Conservation (phyloP, 805 yeast species). For the Candida tibetensis region DNA sequence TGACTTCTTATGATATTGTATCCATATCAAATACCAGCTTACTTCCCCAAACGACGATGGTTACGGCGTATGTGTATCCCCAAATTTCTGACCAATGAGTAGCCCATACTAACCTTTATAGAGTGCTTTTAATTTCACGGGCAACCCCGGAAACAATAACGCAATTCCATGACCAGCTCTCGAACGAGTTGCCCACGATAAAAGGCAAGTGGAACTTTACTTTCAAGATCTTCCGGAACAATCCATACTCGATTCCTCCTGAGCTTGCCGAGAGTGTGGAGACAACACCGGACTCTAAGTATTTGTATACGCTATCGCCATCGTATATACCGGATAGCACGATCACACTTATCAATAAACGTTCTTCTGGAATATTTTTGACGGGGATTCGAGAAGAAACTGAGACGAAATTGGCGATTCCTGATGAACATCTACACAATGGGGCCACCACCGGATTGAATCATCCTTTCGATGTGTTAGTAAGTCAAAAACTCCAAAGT, state of each 20-base stretch:
- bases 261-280: slow-evolving; percentile 24
- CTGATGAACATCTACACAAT: slow-evolving; percentile 38
- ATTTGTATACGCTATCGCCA: slow-evolving; percentile 49
- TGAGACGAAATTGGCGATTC: slow-evolving; percentile 25
- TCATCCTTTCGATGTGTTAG: slow-evolving; percentile 56
- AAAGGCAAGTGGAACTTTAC: slow-evolving; percentile 69
- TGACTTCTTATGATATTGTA: no score
- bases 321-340: slow-evolving; percentile 48
- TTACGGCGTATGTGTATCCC: slow-evolving; percentile 10
- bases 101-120: slow-evolving; percentile 22
- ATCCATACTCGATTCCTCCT: slow-evolving; percentile 49
- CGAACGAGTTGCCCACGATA: slow-evolving; percentile 61
- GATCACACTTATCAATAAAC: slow-evolving; percentile 48
- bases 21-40: no score
- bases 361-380: slow-evolving; percentile 35
- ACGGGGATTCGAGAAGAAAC: slow-evolving; percentile 32
- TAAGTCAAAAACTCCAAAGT: slow-evolving; percentile 59
- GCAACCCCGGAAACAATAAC: slow-evolving; percentile 61
- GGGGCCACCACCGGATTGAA: slow-evolving; percentile 56
- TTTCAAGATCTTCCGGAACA: slow-evolving; percentile 64
- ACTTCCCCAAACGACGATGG: no score
- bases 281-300: slow-evolving; percentile 37
- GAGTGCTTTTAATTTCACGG: slow-evolving; percentile 36
- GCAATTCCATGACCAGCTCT: slow-evolving; percentile 65
- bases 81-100: no score